Evolutionary conservation across 2,329 filamentous ascomycete genomes (phyloP), one percentile per base, ranked within the genome.

Genomic region (Xylariaceae sp.): DNA sequence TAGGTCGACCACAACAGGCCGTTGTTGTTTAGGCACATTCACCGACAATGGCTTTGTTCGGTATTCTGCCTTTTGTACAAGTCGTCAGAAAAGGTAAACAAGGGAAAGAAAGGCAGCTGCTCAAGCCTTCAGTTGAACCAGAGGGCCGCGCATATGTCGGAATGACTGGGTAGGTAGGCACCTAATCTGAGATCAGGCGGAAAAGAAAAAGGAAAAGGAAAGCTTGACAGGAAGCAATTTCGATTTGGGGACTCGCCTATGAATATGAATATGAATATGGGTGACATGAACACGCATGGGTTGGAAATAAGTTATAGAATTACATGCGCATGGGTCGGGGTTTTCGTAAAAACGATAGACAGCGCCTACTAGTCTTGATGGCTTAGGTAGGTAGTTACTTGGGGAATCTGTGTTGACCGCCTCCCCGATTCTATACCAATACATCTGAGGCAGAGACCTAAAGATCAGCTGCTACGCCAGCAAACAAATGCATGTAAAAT

Each of bases 391-490:
- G 39, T 19, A 29, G 26, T 27, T 32, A 50, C 31, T 48, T 45
- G 43, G 11, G n/a, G 44, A 39, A 43, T n/a, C 32, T 26, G 6
- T 34, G 41, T 26, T 30, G 40, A 31, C 43, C 11, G 31, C 9
- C 27, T 34, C 35, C 8, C 35, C 42, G 19, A 29, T 49, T 51
- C 45, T 42, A 50, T 49, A 30, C 50, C 48, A 37, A 49, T 45
- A 35, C 47, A 54, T 46, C 44, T 31, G 32, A 45, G 50, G 39
- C 12, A 45, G 11, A 19, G 46, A n/a, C 44, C 54, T 26, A 27
- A 51, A 48, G 35, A 53, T 44, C 46, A 9, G 46, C 34, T 12
- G 35, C 46, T 55, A 42, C 57, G 57, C 57, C 57, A 41, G 43
- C 11, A 44, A 41, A 39, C 11, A 44, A 37, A 59, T 59, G 57